Evolutionary conservation across 225 moss, liverwort and hornwort genomes (phyloP), one percentile per base, ranked within the genome.

Genomic region (Asterella californica): DNA sequence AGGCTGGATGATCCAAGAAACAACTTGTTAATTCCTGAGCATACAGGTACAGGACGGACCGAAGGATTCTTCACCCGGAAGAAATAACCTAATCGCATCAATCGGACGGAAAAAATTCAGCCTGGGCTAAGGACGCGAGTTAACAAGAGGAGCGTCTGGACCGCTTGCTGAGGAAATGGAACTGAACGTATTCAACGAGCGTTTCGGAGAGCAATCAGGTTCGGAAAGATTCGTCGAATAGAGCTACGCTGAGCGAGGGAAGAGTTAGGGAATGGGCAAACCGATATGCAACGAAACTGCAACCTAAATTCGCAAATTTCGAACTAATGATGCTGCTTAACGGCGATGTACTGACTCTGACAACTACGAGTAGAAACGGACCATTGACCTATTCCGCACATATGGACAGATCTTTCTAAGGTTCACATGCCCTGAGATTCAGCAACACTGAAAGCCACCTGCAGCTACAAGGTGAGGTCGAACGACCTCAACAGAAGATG

Each of bases 1-100:
- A 47, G 93, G 92, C 99, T 95, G 93, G 86, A 90, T 25, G 36
- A 55, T 78, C 6, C 27, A 27, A 78, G 65, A 11, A 29, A 49
- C 2, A 62, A 47, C n/a, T 77, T 63, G 54, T 77, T 17, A 77
- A 63, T 34, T 42, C 42, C 42, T 42, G 42, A 12, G 7, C 52
- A 52, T 12, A 1, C 52, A 1, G 12, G 17, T 52, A 10, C 10
- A 6, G 52, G 14, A 6, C 1, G 12, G 10, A 52, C 52, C 5
- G 52, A 1, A 52, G 14, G 17, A 52, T 6, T 52, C 52, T 52
- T 52, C 48, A 14, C 52, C 17, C 52, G 1, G 42, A 14, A 52
- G 14, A 52, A 52, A 52, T 52, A 52, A 52, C 10, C 52, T 17
- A 52, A 52, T 52, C 14, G 52, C 52, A 6, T 17, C 12, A 12